A percentile compares a stretch with the other conserved stretches of the same genome.
Conservation (phyloP, 2,329 filamentous ascomycete species). For the Scleromitrula shiraiana region DNA sequence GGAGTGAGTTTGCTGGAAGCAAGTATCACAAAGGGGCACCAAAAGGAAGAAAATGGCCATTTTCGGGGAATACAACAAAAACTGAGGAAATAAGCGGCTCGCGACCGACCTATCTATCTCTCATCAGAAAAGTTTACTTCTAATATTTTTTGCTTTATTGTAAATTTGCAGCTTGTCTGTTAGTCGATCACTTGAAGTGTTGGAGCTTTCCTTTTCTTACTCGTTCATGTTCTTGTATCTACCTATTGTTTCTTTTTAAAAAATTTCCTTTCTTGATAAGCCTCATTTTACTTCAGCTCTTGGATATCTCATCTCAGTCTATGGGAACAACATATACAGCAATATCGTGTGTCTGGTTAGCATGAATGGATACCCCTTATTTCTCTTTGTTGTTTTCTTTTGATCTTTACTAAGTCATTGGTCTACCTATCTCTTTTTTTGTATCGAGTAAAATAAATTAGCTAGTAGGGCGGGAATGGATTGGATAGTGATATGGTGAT, state of each 20-base stretch:
- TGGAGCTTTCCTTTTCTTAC: neutral
- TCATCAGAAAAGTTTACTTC: neutral
- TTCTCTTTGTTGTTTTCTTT: neutral
- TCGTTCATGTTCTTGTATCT: neutral
- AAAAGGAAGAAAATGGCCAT: neutral
- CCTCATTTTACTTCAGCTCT: neutral
- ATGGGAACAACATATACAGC: no score
- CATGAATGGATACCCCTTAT: neutral
- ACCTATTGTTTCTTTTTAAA: neutral
- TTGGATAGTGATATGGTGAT: no score
- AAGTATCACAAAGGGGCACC: neutral
- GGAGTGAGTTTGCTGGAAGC: conserved; percentile 1
- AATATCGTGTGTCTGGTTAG: neutral
- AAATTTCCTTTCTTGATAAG: neutral
- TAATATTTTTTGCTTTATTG: neutral
- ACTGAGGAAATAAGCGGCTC: neutral
- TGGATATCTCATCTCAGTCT: no score
- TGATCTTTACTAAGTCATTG: no score
- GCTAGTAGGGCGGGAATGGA: no score
- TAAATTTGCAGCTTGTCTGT: neutral
- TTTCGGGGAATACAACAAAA: neutral
- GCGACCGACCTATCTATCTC: neutral
- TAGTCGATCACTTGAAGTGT: no score
- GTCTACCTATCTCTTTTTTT: no score
- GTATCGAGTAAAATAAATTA: no score